phyloP scores from a whole-genome alignment of 1,139 yeast species.

The Blastobotrys indianensis region DNA sequence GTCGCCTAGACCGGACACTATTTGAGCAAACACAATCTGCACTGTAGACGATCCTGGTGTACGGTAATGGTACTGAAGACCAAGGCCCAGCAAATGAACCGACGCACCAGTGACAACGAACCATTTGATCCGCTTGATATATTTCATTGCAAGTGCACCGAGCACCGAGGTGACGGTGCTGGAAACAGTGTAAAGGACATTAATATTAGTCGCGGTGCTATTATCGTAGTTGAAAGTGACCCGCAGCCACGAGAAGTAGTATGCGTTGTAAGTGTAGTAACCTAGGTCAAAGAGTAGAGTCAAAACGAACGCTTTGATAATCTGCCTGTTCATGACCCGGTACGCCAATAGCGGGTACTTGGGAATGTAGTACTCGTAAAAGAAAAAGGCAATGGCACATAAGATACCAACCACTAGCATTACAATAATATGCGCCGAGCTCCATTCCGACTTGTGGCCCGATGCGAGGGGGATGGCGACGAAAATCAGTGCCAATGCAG shows the following conservation, averaged over 20 bases:
- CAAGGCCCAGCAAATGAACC: constrained; percentile 51
- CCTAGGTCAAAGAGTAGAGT: constrained; percentile 16
- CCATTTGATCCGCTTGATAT: constrained; percentile 47
- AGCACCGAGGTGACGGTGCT: constrained; percentile 53
- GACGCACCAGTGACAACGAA: constrained; percentile 53
- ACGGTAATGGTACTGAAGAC: constrained; percentile 25
- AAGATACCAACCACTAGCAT: constrained; percentile 14
- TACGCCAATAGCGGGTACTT: constrained; percentile 15
- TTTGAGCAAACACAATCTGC: constrained; percentile 18
- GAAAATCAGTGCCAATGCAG: constrained; percentile 17
- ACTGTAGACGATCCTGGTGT: constrained; percentile 15
- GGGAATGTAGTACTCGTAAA: constrained; percentile 14
- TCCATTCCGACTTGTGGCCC: constrained; percentile 12
- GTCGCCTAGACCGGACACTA: constrained; percentile 21
- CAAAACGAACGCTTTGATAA: constrained; percentile 14
- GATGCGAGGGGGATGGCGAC: constrained; percentile 20
- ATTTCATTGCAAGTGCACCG: constrained; percentile 47
- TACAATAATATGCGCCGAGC: constrained; percentile 10
- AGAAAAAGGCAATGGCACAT: constrained; percentile 13
- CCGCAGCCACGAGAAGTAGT: constrained; percentile 40
- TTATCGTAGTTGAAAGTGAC: constrained; percentile 46
- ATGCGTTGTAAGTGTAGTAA: constrained; percentile 16
- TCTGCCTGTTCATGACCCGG: constrained; percentile 10
- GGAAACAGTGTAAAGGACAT: constrained; percentile 56
- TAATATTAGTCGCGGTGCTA: constrained; percentile 56